phyloP scores from a whole-genome alignment of 1,284 basidiomycete species.

The Ceraceosorus bombacis region DNA sequence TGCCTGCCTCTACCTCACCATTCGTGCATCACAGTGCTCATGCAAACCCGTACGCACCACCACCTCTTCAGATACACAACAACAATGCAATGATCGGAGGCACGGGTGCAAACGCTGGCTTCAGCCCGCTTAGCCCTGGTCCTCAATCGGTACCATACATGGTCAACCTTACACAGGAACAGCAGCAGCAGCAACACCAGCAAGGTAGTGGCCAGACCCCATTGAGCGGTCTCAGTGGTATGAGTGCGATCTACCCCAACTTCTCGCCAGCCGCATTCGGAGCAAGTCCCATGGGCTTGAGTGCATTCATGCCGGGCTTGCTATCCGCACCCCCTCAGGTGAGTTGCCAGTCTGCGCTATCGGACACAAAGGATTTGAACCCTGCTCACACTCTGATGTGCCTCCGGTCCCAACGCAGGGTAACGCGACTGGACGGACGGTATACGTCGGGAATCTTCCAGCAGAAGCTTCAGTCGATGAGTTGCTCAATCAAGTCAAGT shows the following conservation, averaged over 20 bases:
- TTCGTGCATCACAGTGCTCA: background rate
- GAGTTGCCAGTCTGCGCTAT: background rate
- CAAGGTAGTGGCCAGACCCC: background rate
- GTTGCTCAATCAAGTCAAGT: slow-evolving; percentile 91
- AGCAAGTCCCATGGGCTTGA: background rate
- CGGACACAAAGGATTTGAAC: too few species aligned
- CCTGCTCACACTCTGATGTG: too few species aligned
- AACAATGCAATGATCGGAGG: background rate
- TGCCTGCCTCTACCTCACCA: background rate
- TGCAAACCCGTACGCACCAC: background rate
- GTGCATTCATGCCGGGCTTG: slow-evolving; percentile 3
- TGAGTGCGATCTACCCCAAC: background rate
- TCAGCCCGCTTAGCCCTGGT: background rate
- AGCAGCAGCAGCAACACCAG: background rate
- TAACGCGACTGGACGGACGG: slow-evolving; percentile 60
- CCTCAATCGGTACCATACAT: background rate
- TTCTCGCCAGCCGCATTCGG: background rate
- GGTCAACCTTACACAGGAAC: background rate
- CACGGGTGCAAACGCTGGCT: background rate
- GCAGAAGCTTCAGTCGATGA: slow-evolving; percentile 94
- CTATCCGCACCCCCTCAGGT: background rate
- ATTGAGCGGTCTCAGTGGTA: background rate
- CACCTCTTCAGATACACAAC: background rate
- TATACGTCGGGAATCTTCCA: slow-evolving; percentile 94
- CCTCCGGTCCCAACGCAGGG: slow-evolving; percentile 1